Conservation (phyloP, 106 monocot genomes). For the Dendrobium officinale region DNA sequence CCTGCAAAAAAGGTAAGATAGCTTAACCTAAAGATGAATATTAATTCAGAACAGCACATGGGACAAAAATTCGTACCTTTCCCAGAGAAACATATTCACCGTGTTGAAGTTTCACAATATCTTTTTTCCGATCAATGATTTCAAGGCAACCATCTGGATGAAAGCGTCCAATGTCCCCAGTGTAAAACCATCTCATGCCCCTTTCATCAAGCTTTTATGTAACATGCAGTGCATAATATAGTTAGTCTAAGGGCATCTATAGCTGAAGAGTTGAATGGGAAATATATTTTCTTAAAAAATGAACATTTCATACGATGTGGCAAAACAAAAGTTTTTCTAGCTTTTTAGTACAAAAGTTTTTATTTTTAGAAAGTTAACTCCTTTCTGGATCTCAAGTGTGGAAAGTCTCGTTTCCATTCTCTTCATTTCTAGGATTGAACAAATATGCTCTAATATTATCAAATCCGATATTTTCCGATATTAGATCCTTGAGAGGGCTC, state of each 20-base stretch:
- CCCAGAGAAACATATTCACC: constrained; percentile 96
- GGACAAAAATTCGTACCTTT: constrained; percentile 45
- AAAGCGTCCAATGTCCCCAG: constrained; percentile 80
- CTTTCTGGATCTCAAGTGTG: too few relatives aligned
- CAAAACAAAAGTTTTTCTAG: too few relatives aligned
- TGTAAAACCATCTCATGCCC: constrained; percentile 93
- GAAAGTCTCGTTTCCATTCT: too few relatives aligned
- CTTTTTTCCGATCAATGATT: constrained; percentile 93
- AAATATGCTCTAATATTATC: too few relatives aligned
- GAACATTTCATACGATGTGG: too few relatives aligned
- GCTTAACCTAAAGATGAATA: neutral
- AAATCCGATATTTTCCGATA: too few relatives aligned
- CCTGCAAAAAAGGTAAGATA: constrained; percentile 36
- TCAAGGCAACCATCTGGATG: constrained; percentile 36
- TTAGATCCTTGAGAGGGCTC: neutral
- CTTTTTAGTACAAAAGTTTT: too few relatives aligned
- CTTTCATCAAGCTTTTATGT: constrained; percentile 64
- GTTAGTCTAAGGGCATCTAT: neutral
- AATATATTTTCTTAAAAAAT: neutral
- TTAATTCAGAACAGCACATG: neutral
- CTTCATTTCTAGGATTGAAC: too few relatives aligned
- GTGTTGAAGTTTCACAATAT: constrained; percentile 96
- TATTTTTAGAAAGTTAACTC: too few relatives aligned
- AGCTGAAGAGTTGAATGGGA: neutral
- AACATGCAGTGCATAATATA: constrained; percentile 1